Evolutionary conservation across 2,329 filamentous ascomycete genomes (phyloP), one percentile per base, ranked within the genome.

Genomic region (Diaporthe nobilis): DNA sequence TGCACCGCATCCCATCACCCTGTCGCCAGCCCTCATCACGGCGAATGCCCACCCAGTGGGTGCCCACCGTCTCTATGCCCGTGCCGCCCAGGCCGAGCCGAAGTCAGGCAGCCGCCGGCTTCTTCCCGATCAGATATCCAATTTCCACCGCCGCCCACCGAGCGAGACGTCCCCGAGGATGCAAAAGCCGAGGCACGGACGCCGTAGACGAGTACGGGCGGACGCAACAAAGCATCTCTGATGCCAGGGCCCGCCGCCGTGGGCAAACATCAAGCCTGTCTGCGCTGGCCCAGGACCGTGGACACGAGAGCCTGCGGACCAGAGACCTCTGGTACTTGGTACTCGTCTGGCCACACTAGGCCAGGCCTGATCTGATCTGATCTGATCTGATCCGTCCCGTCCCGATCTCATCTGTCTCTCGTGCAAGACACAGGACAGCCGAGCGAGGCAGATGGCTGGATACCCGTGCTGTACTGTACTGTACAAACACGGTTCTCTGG

Each of bases 51-150:
- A 39, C 65, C 31, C 65, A 55, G 49, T 68, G 65, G 65, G 47
- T 42, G 37, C 53, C 31, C n/a, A 42, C 5, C 22, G 47, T 39
- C 65, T 51, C 34, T 25, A 9, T 53, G 65, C n/a, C 49, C 15
- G 34, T 53, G 65, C 49, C 65, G 65, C 34, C 34, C 47, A 55
- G 34, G 15, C 65, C 47, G 65, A 70, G 49, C 65, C 65, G 49
- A 53, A 70, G 34, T 55, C 65, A 70, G n/a, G 34, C 65, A 42
- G n/a, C 47, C 65, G 49, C 47, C 49, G 65, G 65, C 31, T 31
- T 55, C 13, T 70, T 42, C 65, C 65, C 65, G 65, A 70, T 34
- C 47, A 68, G 47, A 68, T 39, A 25, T 68, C 31, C 31, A 53
- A 68, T 53, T 37, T 53, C 31, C 47, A 68, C 17, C 47, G 31